Evolutionary conservation across 108 stramenopile species (phyloP), one percentile per base, ranked within the genome.

Genomic region (Cyclotella sp.): DNA sequence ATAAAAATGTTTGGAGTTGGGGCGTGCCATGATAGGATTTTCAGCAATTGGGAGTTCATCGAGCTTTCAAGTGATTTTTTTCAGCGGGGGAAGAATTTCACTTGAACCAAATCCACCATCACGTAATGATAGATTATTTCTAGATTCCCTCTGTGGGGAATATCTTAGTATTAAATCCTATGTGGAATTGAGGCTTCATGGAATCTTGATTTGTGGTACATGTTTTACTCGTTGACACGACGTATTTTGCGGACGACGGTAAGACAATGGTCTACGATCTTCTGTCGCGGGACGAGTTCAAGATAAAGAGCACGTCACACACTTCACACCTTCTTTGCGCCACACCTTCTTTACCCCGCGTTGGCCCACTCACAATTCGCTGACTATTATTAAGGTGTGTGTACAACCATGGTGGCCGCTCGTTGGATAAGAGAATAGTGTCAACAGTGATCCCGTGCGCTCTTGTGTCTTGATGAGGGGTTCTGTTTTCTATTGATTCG

Each of bases 371-470:
- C 34, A 51, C 24, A 57, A 57, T 57, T 57, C 55, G 24, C 55
- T 57, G 55, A 19, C 21, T 54, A n/a, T 57, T 5, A 49, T 57
- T 26, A 24, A 57, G 62, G 62, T 63, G 62, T 26, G 62, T 42
- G 5, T 2, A 52, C 34, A 43, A 63, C 62, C 62, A 43, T 43
- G 62, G 62, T 29, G 62, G 62, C 62, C 21, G 58, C 58, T 26
- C 28, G 26, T 4, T 40, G 18, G 15, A 29, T 40, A 18, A 5
- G 34, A 34, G 19, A 18, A 46, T 9, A 3, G 18, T 1, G 46
- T 22, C 3, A 10, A 62, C 28, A 0, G 47, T 9, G 3, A 49
- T 49, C 13, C 13, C 44, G 9, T 45, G 13, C 9, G n/a, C 47
- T 49, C 9, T 9, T 49, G 6, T 34, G 34, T 34, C 34, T 34